Base-by-base conservation (phyloP, 2,329 filamentous ascomycete species). In the Sarocladium oryzae region DNA sequence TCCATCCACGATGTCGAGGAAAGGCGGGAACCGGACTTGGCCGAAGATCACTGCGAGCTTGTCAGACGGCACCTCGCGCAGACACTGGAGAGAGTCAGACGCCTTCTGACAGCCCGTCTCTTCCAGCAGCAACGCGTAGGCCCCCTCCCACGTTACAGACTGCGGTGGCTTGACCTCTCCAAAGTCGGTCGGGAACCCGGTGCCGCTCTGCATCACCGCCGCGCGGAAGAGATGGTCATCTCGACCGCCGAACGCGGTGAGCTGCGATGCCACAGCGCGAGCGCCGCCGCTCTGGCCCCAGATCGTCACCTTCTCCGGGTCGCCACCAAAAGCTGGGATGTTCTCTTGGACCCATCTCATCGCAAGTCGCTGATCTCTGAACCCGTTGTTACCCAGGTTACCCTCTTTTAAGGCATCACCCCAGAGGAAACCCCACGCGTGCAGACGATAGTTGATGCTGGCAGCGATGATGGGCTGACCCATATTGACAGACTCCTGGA, bases 141-240 rank as follows among this genome's bases (percentile, higher is more conserved):
- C 35, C 6, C n/a, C n/a, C n/a, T 37, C 35, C 35, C 35, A 37
- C 8, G 35, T 37, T n/a, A 37, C 35, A 6, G 35, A 37, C 9
- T 37, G 9, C 35, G 35, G 35, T 11, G 35, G 35, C 35, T 37
- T 37, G n/a, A 37, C 35, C 35, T 37, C 35, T 37, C 35, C 35
- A 37, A 37, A 37, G 35, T 37, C 35, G 10, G 35, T 37, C 6
- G 16, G 6, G 35, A 37, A 37, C 8, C 35, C 35, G 6, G 35
- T 37, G n/a, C 77, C 77, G 10, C 75, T 80, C 50, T 83, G 71
- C 51, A 77, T 65, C 38, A 79, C 82, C 2, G 72, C 79, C 8
- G 64, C 74, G 4, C 72, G 70, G 57, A 80, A 83, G 0, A 83
- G 64, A 0, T 67, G 64, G 51, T 83, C 78, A 50, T 82, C 71